Conservation (phyloP, 2,329 filamentous ascomycete genomes). For the Aspergillus sp. region DNA sequence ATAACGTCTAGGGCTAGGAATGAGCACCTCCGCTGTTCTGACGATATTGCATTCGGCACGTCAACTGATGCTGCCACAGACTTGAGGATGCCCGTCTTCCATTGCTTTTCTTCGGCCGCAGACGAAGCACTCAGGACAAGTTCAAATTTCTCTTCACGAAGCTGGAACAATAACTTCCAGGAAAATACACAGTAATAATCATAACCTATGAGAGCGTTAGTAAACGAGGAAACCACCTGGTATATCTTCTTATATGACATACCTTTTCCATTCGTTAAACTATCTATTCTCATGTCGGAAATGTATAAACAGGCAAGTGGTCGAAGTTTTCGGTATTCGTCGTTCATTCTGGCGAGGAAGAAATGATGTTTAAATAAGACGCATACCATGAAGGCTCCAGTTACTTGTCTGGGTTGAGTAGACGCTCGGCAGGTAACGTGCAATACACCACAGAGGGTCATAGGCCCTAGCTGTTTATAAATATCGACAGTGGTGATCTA, state of each 20-base stretch:
- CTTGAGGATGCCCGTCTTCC: slow-evolving; percentile 67
- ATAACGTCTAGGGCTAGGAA: slow-evolving; percentile 67
- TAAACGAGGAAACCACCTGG: neutral
- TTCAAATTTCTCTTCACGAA: slow-evolving; percentile 74
- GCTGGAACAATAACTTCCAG: slow-evolving; percentile 88
- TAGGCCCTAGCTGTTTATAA: slow-evolving; percentile 77
- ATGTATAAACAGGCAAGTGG: slow-evolving; percentile 74
- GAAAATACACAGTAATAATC: slow-evolving; percentile 83
- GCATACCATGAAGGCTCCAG: slow-evolving; percentile 80
- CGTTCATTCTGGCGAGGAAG: slow-evolving; percentile 69
- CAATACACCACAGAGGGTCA: slow-evolving; percentile 78
- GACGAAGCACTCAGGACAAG: slow-evolving; percentile 85
- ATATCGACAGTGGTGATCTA: slow-evolving; percentile 47
- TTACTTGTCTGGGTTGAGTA: slow-evolving; percentile 51
- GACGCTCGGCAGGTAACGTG: slow-evolving; percentile 78
- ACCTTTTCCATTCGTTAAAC: slow-evolving; percentile 37
- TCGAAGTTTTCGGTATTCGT: slow-evolving; percentile 66
- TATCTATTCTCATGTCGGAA: slow-evolving; percentile 36
- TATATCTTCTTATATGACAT: slow-evolving; percentile 21
- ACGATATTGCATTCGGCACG: slow-evolving; percentile 47
- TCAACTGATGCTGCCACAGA: slow-evolving; percentile 51
- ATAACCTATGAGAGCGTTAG: slow-evolving; percentile 60
- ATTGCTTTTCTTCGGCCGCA: slow-evolving; percentile 73
- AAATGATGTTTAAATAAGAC: slow-evolving; percentile 80
- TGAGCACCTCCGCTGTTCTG: slow-evolving; percentile 28